phyloP scores from a whole-genome alignment of 2,329 filamentous ascomycete species.

The Fusarium verrucosum region DNA sequence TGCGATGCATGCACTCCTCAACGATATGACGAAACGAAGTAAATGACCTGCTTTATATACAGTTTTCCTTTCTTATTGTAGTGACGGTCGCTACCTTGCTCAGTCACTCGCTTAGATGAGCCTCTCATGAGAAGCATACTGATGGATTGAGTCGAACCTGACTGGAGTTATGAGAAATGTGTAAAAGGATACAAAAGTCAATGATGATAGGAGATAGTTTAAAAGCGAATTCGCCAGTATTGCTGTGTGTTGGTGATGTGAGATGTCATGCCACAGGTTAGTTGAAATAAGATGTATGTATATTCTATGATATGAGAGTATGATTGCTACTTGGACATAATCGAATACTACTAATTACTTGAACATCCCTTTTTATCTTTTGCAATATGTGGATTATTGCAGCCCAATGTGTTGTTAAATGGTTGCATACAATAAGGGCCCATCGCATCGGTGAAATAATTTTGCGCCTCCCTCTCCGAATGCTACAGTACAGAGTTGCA shows the following conservation, averaged over 20 bases:
- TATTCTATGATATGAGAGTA: too few species aligned
- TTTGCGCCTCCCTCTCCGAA: constrained; percentile 21
- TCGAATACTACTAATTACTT: too few species aligned
- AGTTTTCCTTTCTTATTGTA: constrained; percentile 33
- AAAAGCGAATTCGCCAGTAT: neutral
- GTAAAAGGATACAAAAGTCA: constrained; percentile 26
- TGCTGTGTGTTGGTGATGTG: neutral
- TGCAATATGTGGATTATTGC: neutral
- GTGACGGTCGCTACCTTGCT: constrained; percentile 34
- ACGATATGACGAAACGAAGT: constrained; percentile 44
- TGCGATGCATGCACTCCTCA: constrained; percentile 27
- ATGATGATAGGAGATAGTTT: constrained; percentile 9
- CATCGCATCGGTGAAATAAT: constrained; percentile 28
- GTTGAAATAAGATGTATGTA: neutral
- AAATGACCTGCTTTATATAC: constrained; percentile 41
- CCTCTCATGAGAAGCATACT: constrained; percentile 15
- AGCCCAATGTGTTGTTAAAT: too few species aligned
- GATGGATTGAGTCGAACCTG: constrained; percentile 11
- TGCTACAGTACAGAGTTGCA: constrained; percentile 8
- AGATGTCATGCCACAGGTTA: neutral
- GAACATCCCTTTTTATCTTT: neutral
- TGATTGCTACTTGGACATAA: too few species aligned
- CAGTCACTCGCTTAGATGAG: constrained; percentile 37
- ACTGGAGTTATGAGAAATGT: constrained; percentile 5
- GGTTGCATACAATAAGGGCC: neutral